Conservation (phyloP, 73 alveolate species). For the Paramecium pentaurelia region DNA sequence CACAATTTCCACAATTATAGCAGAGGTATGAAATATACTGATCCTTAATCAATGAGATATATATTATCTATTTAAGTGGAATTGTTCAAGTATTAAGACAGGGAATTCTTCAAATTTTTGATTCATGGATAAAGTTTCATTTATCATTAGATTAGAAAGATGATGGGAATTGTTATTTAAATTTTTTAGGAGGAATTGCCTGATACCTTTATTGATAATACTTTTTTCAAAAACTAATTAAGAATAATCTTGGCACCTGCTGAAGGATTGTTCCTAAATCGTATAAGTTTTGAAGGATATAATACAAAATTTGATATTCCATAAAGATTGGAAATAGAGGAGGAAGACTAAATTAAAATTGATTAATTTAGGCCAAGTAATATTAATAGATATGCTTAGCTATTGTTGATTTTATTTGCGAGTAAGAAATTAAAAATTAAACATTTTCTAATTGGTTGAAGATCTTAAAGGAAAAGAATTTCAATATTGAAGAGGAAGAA, state of each 20-base stretch:
- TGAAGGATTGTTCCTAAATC: constrained; percentile 71
- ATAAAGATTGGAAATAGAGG: constrained; percentile 1
- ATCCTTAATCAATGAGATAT: constrained; percentile 85
- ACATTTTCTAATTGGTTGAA: background rate
- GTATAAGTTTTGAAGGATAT: constrained; percentile 54
- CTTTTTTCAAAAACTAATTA: constrained; percentile 65
- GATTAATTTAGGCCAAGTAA: constrained; percentile 20
- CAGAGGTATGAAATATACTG: constrained; percentile 75
- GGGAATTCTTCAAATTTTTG: constrained; percentile 79
- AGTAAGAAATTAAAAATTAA: background rate
- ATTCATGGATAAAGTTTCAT: constrained; percentile 92
- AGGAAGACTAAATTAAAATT: background rate
- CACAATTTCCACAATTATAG: constrained; percentile 93
- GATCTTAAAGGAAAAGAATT: background rate
- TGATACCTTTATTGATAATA: constrained; percentile 63
- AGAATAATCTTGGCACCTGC: constrained; percentile 80
- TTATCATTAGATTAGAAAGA: constrained; percentile 95
- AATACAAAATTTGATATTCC: constrained; percentile 55
- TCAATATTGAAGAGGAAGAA: background rate
- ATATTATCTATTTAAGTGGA: constrained; percentile 77
- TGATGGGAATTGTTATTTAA: constrained; percentile 87
- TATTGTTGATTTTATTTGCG: background rate
- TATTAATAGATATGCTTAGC: background rate
- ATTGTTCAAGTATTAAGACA: constrained; percentile 66
- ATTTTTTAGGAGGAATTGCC: constrained; percentile 67